phyloP scores from a whole-genome alignment of 176 grass and related monocot species.

The Avena insularis region DNA sequence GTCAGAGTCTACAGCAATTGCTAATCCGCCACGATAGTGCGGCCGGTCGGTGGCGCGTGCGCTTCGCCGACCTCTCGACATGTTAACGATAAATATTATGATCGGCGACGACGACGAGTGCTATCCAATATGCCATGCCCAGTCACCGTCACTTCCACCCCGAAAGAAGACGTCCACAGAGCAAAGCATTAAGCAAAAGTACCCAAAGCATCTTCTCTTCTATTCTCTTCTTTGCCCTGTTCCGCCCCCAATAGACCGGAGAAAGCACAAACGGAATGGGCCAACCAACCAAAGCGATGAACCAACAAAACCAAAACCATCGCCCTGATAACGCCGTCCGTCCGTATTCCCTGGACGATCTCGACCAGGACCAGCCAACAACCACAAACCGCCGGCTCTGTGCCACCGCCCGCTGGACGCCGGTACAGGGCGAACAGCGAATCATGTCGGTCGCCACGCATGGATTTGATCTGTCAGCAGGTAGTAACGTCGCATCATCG shows the following conservation, averaged over 20 bases:
- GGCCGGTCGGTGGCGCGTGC: conserved; percentile 45
- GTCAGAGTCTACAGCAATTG: neutral
- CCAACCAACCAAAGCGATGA: neutral
- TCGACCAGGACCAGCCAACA: conserved; percentile 22
- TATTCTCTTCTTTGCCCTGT: neutral
- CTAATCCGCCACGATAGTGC: conserved; percentile 1
- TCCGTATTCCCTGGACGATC: neutral
- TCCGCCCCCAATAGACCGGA: neutral
- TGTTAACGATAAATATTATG: conserved; percentile 15
- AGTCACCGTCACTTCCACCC: conserved; percentile 33
- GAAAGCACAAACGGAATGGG: neutral
- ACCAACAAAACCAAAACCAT: conserved; percentile 5
- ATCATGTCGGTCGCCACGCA: neutral
- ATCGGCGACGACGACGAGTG: neutral
- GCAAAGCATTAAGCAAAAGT: neutral
- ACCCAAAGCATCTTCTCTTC: neutral
- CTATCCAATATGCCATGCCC: neutral
- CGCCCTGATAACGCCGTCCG: neutral
- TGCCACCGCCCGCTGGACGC: conserved; percentile 16
- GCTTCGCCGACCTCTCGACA: conserved; percentile 9
- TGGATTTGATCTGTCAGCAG: neutral
- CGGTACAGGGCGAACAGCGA: conserved; percentile 16
- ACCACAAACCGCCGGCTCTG: conserved; percentile 21
- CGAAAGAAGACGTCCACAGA: neutral
- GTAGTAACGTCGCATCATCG: neutral